Evolutionary conservation across 2,329 filamentous ascomycete genomes (phyloP), one percentile per base, ranked within the genome.

Genomic region (Trichothecium roseum): DNA sequence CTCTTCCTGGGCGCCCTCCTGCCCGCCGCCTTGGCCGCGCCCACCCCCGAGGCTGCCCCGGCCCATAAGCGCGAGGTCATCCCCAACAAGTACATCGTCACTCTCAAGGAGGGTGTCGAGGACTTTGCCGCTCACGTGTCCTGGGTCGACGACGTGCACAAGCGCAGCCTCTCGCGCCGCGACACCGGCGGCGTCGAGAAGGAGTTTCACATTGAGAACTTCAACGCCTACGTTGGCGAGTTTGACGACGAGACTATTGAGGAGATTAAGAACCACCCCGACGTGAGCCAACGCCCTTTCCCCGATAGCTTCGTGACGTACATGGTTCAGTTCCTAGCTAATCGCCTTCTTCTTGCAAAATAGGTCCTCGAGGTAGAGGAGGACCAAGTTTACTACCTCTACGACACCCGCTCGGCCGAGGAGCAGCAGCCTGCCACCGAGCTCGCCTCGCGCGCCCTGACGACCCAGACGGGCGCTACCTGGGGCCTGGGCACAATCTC

Each of bases 51-150:
- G 33, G 3, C 20, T 6, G 31, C 20, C 18, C 15, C 20, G 20
- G 31, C 20, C 18, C 15, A 32, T n/a, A 34, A 28, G 26, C 34
- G 34, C 33, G 39, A 43, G 22, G 37, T 30, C 35, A 39, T 39
- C 32, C 37, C 40, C 14, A 28, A 26, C 28, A 36, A 39, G 34
- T 81, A 75, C 56, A 77, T 80, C 45, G 66, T 80, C 27, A 72
- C 78, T 33, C 76, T 78, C 55, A 73, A 78, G 54, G 55, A 54
- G 34, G 51, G 61, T 14, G 57, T 59, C 4, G 59, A 57, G 24
- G 60, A 77, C 44, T 30, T 36, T 18, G 53, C 60, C 27, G 55
- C 57, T 31, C 68, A 76, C 50, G 50, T 73, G 43, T 49, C 52
- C 31, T 66, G 61, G 45, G 60, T 76, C 43, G 62, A 60, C n/a